Evolutionary conservation across 2,329 filamentous ascomycete species (phyloP).

Genomic region (Emergomyces orientalis): DNA sequence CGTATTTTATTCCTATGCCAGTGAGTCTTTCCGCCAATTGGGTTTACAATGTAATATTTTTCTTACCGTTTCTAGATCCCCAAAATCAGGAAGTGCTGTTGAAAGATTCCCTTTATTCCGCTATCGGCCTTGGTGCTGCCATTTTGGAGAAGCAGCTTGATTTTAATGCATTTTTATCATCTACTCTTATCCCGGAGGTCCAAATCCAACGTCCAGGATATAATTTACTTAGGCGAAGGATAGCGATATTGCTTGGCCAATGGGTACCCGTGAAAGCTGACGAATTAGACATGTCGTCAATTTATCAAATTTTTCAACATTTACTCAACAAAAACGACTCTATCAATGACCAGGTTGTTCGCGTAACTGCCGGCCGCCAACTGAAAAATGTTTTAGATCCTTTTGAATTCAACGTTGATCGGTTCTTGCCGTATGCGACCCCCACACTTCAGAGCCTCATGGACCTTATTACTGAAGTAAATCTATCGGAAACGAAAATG

Average conservation of each 20-base stretch:
- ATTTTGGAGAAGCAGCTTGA: constrained; percentile 67
- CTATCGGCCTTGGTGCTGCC: constrained; percentile 75
- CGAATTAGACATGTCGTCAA: constrained; percentile 56
- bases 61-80: constrained; percentile 31
- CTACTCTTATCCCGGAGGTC: constrained; percentile 67
- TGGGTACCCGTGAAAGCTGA: constrained; percentile 77
- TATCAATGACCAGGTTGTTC: constrained; percentile 82
- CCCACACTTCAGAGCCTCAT: constrained; percentile 65
- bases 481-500: constrained; percentile 80
- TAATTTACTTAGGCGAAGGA: constrained; percentile 76
- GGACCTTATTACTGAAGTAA: constrained; percentile 66
- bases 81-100: constrained; percentile 62
- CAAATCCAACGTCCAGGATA: constrained; percentile 59
- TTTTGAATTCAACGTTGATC: constrained; percentile 65
- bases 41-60: constrained; percentile 17
- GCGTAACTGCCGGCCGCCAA: constrained; percentile 80
- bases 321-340: constrained; percentile 68
- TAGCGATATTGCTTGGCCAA: constrained; percentile 78
- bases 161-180: constrained; percentile 69
- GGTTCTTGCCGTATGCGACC: constrained; percentile 68
- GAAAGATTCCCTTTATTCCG: constrained; percentile 92
- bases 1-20: constrained; percentile 72
- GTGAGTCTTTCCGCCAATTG: constrained; percentile 37
- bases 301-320: constrained; percentile 85
- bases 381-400: constrained; percentile 74